A percentile compares a stretch with the other conserved stretches of the same genome.
phyloP scores from a whole-genome alignment of 148 eudicot genomes.

The Fagopyrum tataricum region DNA sequence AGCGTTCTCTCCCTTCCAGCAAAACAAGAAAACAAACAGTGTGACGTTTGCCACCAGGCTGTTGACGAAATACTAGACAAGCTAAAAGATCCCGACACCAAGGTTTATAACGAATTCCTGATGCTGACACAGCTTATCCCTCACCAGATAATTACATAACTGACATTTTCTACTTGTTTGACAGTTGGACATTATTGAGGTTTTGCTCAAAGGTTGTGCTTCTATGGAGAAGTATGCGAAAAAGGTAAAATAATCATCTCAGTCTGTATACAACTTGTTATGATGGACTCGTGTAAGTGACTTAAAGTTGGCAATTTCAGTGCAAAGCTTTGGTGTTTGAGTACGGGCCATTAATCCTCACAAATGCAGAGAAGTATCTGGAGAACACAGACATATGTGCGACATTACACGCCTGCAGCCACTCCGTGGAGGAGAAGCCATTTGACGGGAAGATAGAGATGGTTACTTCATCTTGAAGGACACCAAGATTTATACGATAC shows the following conservation, averaged over 20 bases:
- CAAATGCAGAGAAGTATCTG: conserved; percentile 47
- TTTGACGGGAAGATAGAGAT: conserved; percentile 23
- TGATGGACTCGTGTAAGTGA: background rate
- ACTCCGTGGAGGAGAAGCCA: background rate
- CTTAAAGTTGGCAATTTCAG: conserved; percentile 25
- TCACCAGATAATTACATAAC: background rate
- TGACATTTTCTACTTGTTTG: conserved; percentile 5
- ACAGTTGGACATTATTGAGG: conserved; percentile 70
- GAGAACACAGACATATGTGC: conserved; percentile 59
- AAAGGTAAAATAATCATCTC: conserved; percentile 32
- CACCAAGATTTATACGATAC: background rate
- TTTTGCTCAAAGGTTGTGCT: conserved; percentile 70
- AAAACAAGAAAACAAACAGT: conserved; percentile 31
- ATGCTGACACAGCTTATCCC: background rate
- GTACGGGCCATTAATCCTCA: conserved; percentile 59
- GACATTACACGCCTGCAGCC: conserved; percentile 56
- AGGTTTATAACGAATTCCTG: conserved; percentile 36
- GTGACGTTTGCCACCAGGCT: conserved; percentile 56
- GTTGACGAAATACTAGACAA: conserved; percentile 47
- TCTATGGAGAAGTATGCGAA: conserved; percentile 35
- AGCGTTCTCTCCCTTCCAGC: conserved; percentile 18
- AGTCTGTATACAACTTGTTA: background rate
- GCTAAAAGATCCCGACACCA: conserved; percentile 78
- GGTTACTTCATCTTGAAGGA: conserved; percentile 32
- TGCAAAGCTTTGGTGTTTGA: conserved; percentile 75